Evolutionary conservation across 768 basidiomycete genomes (phyloP).

Genomic region (Lentinula guzmanii): DNA sequence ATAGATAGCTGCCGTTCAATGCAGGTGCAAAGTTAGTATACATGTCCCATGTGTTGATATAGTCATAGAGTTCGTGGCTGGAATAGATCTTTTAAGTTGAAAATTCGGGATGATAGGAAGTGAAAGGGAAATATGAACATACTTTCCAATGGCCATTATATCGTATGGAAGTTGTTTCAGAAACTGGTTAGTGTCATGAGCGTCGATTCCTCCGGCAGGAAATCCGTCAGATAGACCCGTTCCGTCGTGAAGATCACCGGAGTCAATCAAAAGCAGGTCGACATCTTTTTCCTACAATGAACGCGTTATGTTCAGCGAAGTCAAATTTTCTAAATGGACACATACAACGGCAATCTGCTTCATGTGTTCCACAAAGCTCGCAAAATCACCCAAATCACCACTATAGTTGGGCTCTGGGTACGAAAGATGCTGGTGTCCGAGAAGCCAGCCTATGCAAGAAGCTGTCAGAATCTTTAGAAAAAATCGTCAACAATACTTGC

Average conservation of each 20-base stretch:
- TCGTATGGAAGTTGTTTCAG: conserved; percentile 74
- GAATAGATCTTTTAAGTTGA: neutral
- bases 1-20: conserved; percentile 68
- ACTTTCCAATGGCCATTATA: conserved; percentile 81
- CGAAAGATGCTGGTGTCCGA: conserved; percentile 74
- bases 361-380: conserved; percentile 80
- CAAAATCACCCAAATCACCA: conserved; percentile 75
- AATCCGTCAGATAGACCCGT: conserved; percentile 80
- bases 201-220: conserved; percentile 65
- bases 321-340: neutral
- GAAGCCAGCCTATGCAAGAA: conserved; percentile 46
- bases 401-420: conserved; percentile 75
- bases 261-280: conserved; percentile 78
- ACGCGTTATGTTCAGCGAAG: neutral
- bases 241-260: conserved; percentile 73
- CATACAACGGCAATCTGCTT: conserved; percentile 54
- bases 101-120: neutral
- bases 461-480: neutral
- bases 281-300: conserved; percentile 55
- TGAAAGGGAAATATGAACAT: conserved; percentile 17
- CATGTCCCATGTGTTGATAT: conserved; percentile 65
- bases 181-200: conserved; percentile 73
- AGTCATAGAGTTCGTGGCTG: conserved; percentile 78
- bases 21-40: conserved; percentile 63
- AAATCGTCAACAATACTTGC: neutral